Evolutionary conservation across 2,329 filamentous ascomycete genomes (phyloP).

Genomic region (Elsinoe necatrix): DNA sequence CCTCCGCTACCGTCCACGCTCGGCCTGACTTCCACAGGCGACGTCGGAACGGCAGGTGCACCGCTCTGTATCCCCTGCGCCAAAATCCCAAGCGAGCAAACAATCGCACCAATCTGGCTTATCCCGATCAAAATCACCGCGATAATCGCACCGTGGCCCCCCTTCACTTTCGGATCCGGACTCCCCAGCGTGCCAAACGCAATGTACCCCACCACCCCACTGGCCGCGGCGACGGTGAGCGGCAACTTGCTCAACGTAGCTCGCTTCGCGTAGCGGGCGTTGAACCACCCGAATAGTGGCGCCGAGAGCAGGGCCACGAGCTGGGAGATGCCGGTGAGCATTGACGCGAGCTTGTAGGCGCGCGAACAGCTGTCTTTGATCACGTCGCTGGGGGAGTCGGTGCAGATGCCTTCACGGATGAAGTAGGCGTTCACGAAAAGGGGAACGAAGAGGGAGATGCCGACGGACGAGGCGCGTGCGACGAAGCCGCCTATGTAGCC

Average conservation of each 20-base stretch:
- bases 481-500: constrained; percentile 94
- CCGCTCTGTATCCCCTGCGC: constrained; percentile 57
- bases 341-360: constrained; percentile 80
- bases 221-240: constrained; percentile 59
- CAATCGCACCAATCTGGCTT: constrained; percentile 92
- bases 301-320: constrained; percentile 76
- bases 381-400: constrained; percentile 45
- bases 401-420: constrained; percentile 70
- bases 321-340: constrained; percentile 82
- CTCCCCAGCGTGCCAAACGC: constrained; percentile 67
- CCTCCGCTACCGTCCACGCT: not conserved
- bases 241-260: constrained; percentile 51
- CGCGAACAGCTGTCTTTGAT: constrained; percentile 77
- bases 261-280: constrained; percentile 56
- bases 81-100: constrained; percentile 85
- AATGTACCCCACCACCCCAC: constrained; percentile 71
- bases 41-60: not conserved
- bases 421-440: constrained; percentile 90
- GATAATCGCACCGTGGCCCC: constrained; percentile 47
- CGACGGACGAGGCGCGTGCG: constrained; percentile 85
- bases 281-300: constrained; percentile 77
- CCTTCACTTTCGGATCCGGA: constrained; percentile 60
- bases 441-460: constrained; percentile 89
- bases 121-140: constrained; percentile 75
- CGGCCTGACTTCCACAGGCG: not conserved